Base-by-base conservation (phyloP, 805 yeast genomes). In the Candida lessepsii region DNA sequence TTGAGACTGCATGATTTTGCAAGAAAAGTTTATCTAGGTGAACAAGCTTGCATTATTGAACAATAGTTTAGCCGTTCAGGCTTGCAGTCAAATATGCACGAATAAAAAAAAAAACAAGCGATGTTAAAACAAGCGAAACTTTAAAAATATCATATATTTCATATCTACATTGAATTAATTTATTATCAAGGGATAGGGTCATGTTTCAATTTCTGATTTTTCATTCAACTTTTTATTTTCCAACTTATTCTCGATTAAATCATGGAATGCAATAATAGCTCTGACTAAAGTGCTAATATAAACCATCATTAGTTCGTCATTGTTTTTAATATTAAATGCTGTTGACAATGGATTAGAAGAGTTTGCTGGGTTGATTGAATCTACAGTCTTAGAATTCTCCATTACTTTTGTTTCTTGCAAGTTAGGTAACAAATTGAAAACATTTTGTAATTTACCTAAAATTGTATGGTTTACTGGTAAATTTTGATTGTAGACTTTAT, bases 231-330 rank as follows among this genome's bases (percentile, higher is more conserved):
- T 39, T 24, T 39, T 39, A 15, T 39, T 39, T 19, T 86, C 87
- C 50, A 93, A 81, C 67, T 93, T 93, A 68, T 95, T 95, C 55
- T 93, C 98, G 58, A 93, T 93, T 62, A 93, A 76, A 61, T 93
- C 95, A 64, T 93, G 96, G 76, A 93, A 91, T 9, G 98, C 95
- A 57, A 93, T 85, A 54, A 95, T 90, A 5, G 98, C 86, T 58
- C 98, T 78, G 17, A 93, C 96, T 54, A 93, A 70, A 37, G 91
- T 83, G 54, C 93, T 79, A 49, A 93, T 80, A 60, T 95, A 95
- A 18, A 93, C 80, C 57, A 88, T 76, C 99, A 95, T 91, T 52
- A 95, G 72, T 63, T 93, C 96, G 58, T 93, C 99, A 58, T 93
- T 95, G 2, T 99, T 88, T 66, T 91, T 93, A 31, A 86, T 76